Conservation (phyloP, 495 filamentous ascomycete species). For the Durotheca rogersii region DNA sequence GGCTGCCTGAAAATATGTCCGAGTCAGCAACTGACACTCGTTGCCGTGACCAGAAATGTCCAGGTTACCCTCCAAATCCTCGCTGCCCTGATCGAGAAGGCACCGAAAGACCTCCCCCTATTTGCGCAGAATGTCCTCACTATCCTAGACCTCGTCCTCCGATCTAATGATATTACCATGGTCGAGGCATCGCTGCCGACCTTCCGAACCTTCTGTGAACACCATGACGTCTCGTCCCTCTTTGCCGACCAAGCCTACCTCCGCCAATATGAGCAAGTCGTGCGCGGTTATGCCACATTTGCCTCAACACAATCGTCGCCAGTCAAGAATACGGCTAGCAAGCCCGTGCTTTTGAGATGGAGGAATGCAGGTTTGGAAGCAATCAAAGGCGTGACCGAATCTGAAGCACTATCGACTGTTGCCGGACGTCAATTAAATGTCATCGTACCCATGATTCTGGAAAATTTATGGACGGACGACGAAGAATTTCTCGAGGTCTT, state of each 20-base stretch:
- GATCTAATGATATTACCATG: slow-evolving; percentile 80
- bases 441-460: slow-evolving; percentile 77
- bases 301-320: slow-evolving; percentile 58
- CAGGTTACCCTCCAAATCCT: slow-evolving; percentile 90
- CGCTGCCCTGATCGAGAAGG: slow-evolving; percentile 84
- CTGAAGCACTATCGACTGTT: slow-evolving; percentile 72
- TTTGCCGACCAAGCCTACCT: slow-evolving; percentile 80
- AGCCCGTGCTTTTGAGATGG: slow-evolving; percentile 79
- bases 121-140: slow-evolving; percentile 78
- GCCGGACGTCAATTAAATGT: slow-evolving; percentile 71
- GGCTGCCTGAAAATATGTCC: too few species aligned
- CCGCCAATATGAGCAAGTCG: slow-evolving; percentile 76
- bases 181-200: slow-evolving; percentile 82
- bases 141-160: slow-evolving; percentile 73
- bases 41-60: slow-evolving; percentile 65
- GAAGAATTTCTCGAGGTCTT: slow-evolving; percentile 66
- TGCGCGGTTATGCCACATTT: slow-evolving; percentile 73
- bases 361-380: slow-evolving; percentile 76
- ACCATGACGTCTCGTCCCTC: slow-evolving; percentile 76
- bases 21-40: slow-evolving; percentile 10
- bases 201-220: slow-evolving; percentile 77
- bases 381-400: slow-evolving; percentile 72
- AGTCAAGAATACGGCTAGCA: slow-evolving; percentile 56
- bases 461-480: slow-evolving; percentile 78
- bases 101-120: slow-evolving; percentile 83